Evolutionary conservation across 768 basidiomycete genomes (phyloP), one percentile per base, ranked within the genome.

Genomic region (Clathrus columnatus): DNA sequence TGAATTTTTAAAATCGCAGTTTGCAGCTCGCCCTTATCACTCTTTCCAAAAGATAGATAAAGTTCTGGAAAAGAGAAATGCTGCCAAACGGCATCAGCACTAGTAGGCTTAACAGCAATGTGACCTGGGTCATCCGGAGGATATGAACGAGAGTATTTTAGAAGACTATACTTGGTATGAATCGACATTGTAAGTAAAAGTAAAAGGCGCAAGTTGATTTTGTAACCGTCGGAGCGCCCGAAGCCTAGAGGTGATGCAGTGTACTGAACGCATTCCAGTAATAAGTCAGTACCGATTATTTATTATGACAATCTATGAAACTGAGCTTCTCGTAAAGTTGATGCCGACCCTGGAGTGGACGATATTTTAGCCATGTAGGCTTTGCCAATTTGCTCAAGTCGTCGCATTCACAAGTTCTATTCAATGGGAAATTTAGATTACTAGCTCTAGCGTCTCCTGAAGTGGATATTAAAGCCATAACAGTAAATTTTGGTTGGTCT

Each of bases 271-370:
- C 5, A 79, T 72, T 2, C 81, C 83, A 7, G 82, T 86, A 44
- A 87, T 89, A 60, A 87, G 86, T 87, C 61, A 70, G 82, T 64
- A 32, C 18, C n/a, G 20, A 26, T 47, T 23, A 24, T 18, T 16
- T 5, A 14, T 5, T 7, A 50, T 50, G 10, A 36, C n/a, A 36
- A 36, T 5, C 2, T n/a, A 36, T 36, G 36, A 26, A 30, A 7
- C 4, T 21, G 6, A 47, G 42, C 23, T 29, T 20, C 48, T 54
- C 1, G 18, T 27, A 17, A 62, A 90, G 87, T 90, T 63, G 89
- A 91, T 61, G 87, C 87, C 24, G 90, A 93, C 64, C 87, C 90
- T 6, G 91, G 91, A 29, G 84, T 91, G 3, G 91, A 93, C 63
- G 91, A 93, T 66, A 72, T 76, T 23, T 61, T 91, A 50, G 89